Base-by-base conservation (phyloP, 768 basidiomycete species). In the Boletus subcaerulescens region DNA sequence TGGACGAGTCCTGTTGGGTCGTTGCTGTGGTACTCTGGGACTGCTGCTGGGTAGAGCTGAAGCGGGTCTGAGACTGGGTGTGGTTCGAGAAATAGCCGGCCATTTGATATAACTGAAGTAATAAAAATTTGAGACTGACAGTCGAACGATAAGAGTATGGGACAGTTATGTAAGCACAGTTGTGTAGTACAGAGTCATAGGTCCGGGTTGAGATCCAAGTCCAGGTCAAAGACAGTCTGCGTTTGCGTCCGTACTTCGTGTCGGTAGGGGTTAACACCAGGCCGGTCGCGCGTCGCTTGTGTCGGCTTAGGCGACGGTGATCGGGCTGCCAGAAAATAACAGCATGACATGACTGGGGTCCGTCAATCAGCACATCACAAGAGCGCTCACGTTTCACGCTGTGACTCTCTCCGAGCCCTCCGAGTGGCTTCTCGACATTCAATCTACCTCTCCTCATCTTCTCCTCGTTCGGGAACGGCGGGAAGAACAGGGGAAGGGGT, bases 381-480 rank as follows among this genome's bases (percentile, higher is more conserved):
- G 49, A 44, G 20, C 24, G 22, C 85, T 67, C 68, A 91, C 90
- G 80, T 71, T 82, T 78, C 48, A 89, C 91, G 56, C 92, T 87
- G 67, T 91, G 88, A 9, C 85, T 90, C 74, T 93, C 91, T 38
- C 89, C 91, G 45, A 88, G 77, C 42, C 83, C 70, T 6, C 87
- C 91, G 53, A 92, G 77, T 1, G 89, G 91, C 26, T 85, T 87
- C 69, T 91, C 89, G 20, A 84, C 84, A 64, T 88, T 91, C 69
- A 92, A 80, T 53, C 80, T 80, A 1, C 91, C 91, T 24, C 85
- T 80, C 48, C 91, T 84, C 89, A 93, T 91, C 71, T 91, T 93
- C 68, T 92, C 91, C 72, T 92, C 91, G 65, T 91, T 92, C 1
- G 91, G 91, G 69, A 92, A 93, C 12, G 92, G 92, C 36, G 91